Base-by-base conservation (phyloP, 805 yeast species). In the Sporopachydermia lactativora region DNA sequence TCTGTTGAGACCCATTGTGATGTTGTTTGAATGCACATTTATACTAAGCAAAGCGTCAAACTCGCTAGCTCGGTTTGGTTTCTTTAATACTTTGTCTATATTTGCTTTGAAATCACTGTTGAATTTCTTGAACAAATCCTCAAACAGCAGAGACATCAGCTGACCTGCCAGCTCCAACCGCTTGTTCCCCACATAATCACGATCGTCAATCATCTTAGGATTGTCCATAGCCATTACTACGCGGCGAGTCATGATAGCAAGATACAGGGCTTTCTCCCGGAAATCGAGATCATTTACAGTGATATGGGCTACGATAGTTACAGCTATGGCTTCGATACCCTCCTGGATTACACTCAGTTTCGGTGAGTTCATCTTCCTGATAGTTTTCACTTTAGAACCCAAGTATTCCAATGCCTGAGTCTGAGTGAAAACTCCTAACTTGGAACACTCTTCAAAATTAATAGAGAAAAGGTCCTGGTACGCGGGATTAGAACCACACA, bases 101-200 rank as follows among this genome's bases (percentile, higher is more conserved):
- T 84, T 83, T 18, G 92, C 84, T 55, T 92, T 88, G 68, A 92
- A 89, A 58, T 92, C 97, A 40, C 79, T 72, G 64, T 92, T 92
- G 65, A 92, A 92, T 54, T 92, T 92, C 57, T 92, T 92, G 70
- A 92, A 92, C 61, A 92, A 71, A 73, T 92, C 98, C 65, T 92
- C 98, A 58, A 92, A 92, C 46, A 92, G 63, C 48, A 92, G 66
- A 4, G 97, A 85, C 84, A 92, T 83, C 56, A 92, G 70, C 61
- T 92, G 98, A 43, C 98, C 98, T 1, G 98, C 98, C 55, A 92
- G 67, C 63, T 92, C 98, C 48, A 92, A 68, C 62, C 98, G 81
- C 60, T 92, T 92, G 63, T 89, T 89, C 67, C 98, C 98, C 37
- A 92, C 97, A 55, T 92, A 92, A 65, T 92, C 98, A 61, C 97